Base-by-base conservation (phyloP, 2,329 filamentous ascomycete species). In the Aureobasidium uvarum region DNA sequence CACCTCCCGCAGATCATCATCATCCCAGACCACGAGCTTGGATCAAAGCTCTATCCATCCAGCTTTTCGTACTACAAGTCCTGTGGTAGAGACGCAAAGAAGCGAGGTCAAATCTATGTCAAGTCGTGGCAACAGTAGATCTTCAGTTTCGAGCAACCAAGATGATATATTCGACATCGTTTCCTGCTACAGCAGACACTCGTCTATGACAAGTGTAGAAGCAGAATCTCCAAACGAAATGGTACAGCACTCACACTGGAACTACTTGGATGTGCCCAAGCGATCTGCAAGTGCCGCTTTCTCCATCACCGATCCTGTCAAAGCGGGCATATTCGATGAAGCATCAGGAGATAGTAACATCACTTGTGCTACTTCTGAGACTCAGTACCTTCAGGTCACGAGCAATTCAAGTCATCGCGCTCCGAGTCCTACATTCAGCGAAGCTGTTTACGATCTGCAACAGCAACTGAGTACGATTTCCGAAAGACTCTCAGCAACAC, bases 361-460 rank as follows among this genome's bases (percentile, higher is more conserved):
- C 68, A 14, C 62, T 66, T 54, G 66, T 38, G 48, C 66, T 36
- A 20, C 56, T 31, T 65, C 48, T 51, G 16, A 52, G 18, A 38
- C 58, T 8, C 36, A 36, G 5, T 20, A 62, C 5, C 45, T 62
- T 4, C 45, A 48, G 31, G 14, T 51, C 8, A n/a, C 33, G 5
- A 45, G 10, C 14, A 45, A 25, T 2, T 7, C n/a, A 5, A 20
- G 14, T 25, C 20, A 54, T 60, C 39, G 45, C 3, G 45, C 68
- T 36, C 63, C 62, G 20, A 82, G 78, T 65, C 80, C 80, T n/a
- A 81, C 80, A 0, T 71, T 81, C 55, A 81, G 79, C 66, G 77
- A 82, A 70, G 79, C 79, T 11, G 79, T 79, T 68, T 69, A 74
- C 14, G 79, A 79, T 33, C 67, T 77, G 41, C 68, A 73, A 28